A percentile compares a stretch with the other conserved stretches of the same genome.
phyloP scores from a whole-genome alignment of 345 rosid species.

The Brassica nigra region DNA sequence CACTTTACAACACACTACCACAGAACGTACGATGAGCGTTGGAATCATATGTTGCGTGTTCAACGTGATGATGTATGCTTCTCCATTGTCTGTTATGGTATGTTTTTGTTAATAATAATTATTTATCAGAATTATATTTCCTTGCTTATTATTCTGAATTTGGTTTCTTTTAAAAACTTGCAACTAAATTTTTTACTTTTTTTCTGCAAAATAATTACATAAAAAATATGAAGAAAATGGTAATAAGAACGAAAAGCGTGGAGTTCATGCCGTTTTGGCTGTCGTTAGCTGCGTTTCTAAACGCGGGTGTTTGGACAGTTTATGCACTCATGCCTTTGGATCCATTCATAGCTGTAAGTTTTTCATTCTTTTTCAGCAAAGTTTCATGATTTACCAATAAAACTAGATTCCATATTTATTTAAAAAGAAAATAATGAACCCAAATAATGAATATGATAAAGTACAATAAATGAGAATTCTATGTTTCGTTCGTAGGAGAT shows the following conservation, averaged over 20 bases:
- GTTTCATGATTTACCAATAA: conserved; percentile 21
- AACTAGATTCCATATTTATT: not conserved
- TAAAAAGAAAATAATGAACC: not conserved
- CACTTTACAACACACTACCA: conserved; percentile 49
- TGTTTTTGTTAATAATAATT: conserved; percentile 17
- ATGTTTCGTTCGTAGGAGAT: not conserved
- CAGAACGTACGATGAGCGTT: conserved; percentile 51
- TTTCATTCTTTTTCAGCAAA: not conserved
- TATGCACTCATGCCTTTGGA: conserved; percentile 77
- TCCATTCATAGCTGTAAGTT: conserved; percentile 63
- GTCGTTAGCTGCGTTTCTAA: conserved; percentile 70
- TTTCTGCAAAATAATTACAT: not conserved
- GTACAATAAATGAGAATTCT: not conserved
- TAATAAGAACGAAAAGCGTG: conserved; percentile 77
- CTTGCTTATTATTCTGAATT: not conserved
- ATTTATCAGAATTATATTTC: not conserved
- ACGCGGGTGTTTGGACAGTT: conserved; percentile 66
- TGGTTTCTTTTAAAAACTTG: not conserved
- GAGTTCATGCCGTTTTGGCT: conserved; percentile 87
- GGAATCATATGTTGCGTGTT: conserved; percentile 66
- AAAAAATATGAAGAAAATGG: conserved; percentile 66
- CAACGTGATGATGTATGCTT: conserved; percentile 80
- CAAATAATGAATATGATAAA: not conserved
- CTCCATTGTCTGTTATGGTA: conserved; percentile 84
- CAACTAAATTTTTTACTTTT: not conserved